A percentile compares a stretch with the other conserved stretches of the same genome.
Evolutionary conservation across 257 asterid genomes (phyloP).

Genomic region (Penstemon newberryi): DNA sequence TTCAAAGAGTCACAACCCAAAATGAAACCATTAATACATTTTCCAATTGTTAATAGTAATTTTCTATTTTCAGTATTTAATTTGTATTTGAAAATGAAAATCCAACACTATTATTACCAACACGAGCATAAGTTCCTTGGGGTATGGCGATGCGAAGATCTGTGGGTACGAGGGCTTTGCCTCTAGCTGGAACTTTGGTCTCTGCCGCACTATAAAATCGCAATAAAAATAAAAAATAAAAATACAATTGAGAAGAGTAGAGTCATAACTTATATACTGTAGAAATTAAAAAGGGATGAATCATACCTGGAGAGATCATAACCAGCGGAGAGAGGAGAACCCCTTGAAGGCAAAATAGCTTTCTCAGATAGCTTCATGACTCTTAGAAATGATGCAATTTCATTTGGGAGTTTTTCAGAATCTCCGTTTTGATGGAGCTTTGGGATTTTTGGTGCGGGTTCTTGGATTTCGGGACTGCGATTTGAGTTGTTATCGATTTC

Average conservation of each 20-base stretch:
- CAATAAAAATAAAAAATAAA: background rate
- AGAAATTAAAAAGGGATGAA: too few species aligned
- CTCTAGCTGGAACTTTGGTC: slow-evolving; percentile 66
- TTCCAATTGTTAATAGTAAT: too few species aligned
- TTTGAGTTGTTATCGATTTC: slow-evolving; percentile 8
- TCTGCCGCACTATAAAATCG: slow-evolving; percentile 50
- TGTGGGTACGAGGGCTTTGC: slow-evolving; percentile 78
- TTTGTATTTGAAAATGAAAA: too few species aligned
- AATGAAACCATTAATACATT: too few species aligned
- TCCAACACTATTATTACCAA: slow-evolving; percentile 40
- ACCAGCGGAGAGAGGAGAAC: slow-evolving; percentile 56
- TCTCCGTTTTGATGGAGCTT: slow-evolving; percentile 30
- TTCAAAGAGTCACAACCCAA: too few species aligned
- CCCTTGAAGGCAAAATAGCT: slow-evolving; percentile 59
- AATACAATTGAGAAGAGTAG: too few species aligned
- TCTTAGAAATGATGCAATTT: slow-evolving; percentile 36
- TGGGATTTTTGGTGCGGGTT: slow-evolving; percentile 27
- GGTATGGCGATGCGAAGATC: slow-evolving; percentile 85
- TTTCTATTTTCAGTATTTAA: too few species aligned
- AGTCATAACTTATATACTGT: too few species aligned
- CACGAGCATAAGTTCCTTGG: slow-evolving; percentile 81
- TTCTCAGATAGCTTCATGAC: slow-evolving; percentile 57
- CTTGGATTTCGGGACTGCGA: slow-evolving; percentile 23
- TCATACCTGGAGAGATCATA: slow-evolving; percentile 63
- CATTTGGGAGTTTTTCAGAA: slow-evolving; percentile 20